Evolutionary conservation across 805 yeast genomes (phyloP).

Genomic region (Yamadazyma endophytica): DNA sequence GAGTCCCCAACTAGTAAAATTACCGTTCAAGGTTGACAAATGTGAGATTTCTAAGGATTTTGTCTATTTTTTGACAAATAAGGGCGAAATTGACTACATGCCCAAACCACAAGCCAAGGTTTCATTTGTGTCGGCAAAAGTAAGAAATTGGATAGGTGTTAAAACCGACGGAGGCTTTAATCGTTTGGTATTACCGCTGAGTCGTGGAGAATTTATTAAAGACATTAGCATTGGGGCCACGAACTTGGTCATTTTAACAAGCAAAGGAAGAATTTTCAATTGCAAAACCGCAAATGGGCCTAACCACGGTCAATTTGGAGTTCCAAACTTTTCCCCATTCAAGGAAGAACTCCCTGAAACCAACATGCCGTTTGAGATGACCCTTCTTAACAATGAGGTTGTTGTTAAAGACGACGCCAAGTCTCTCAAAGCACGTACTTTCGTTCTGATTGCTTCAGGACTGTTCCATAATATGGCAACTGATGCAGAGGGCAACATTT

Average conservation of each 20-base stretch:
- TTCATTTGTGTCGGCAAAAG: constrained; percentile 11
- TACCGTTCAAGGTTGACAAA: constrained; percentile 25
- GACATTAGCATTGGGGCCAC: constrained; percentile 57
- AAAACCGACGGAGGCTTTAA: constrained; percentile 1
- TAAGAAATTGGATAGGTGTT: constrained; percentile 22
- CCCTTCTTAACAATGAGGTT: constrained; percentile 50
- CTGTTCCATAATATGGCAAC: constrained; percentile 64
- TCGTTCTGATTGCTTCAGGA: constrained; percentile 68
- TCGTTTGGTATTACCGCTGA: constrained; percentile 9
- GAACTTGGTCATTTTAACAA: constrained; percentile 65
- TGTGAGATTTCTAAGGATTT: constrained; percentile 49
- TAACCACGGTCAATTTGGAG: constrained; percentile 77
- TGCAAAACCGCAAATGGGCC: constrained; percentile 52
- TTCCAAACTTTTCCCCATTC: constrained; percentile 68
- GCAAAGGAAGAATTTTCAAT: constrained; percentile 57
- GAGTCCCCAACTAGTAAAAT: constrained; percentile 16
- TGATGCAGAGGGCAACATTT: constrained; percentile 65
- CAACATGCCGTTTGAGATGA: constrained; percentile 43
- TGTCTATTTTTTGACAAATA: constrained; percentile 38
- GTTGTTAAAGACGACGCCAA: constrained; percentile 16
- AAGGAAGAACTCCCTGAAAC: constrained; percentile 24
- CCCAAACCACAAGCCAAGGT: constrained; percentile 19
- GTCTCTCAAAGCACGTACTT: constrained; percentile 35
- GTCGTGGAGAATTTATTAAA: constrained; percentile 30
- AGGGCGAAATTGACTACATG: constrained; percentile 32